These are phyloP conservation scores for Lentinula lateritia DNA, from an alignment of 768 basidiomycete genomes.

Conservation along the genomic window DNA sequence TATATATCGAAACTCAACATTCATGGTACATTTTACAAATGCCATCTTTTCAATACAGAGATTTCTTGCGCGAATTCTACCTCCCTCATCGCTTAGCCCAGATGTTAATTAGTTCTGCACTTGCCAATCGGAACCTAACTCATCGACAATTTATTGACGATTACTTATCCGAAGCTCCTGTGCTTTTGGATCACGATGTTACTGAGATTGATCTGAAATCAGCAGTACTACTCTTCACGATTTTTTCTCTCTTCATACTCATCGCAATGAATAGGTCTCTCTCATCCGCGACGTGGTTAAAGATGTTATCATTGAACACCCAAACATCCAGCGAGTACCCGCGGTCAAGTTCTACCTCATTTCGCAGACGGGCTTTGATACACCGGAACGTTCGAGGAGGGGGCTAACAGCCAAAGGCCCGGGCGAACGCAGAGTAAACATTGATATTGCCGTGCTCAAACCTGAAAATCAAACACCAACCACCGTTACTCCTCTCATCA, in stretches of 20 bases:
- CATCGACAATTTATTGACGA: conserved; percentile 28
- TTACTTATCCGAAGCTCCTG: conserved; percentile 19
- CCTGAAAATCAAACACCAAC: conserved; percentile 50
- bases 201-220: not conserved
- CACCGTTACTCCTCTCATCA: conserved; percentile 59
- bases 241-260: not conserved
- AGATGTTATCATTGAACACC: not conserved
- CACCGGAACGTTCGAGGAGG: not conserved
- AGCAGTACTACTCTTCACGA: not conserved
- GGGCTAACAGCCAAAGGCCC: not conserved
- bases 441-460: conserved; percentile 53
- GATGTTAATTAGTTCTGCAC: conserved; percentile 31
- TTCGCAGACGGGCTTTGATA: not conserved
- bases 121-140: conserved; percentile 22
- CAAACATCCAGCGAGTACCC: not conserved
- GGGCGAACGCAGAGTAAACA: conserved; percentile 27
- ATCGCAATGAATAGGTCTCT: not conserved
- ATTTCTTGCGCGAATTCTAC: conserved; percentile 43
- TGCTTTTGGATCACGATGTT: not conserved
- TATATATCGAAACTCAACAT: conserved; percentile 59
- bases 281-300: not conserved
- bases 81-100: conserved; percentile 47
- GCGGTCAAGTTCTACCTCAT: not conserved
- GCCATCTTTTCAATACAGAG: conserved; percentile 41
- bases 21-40: conserved; percentile 57